Evolutionary conservation across 2,329 filamentous ascomycete species (phyloP), one percentile per base, ranked within the genome.

Genomic region (Microascus cirrosus): DNA sequence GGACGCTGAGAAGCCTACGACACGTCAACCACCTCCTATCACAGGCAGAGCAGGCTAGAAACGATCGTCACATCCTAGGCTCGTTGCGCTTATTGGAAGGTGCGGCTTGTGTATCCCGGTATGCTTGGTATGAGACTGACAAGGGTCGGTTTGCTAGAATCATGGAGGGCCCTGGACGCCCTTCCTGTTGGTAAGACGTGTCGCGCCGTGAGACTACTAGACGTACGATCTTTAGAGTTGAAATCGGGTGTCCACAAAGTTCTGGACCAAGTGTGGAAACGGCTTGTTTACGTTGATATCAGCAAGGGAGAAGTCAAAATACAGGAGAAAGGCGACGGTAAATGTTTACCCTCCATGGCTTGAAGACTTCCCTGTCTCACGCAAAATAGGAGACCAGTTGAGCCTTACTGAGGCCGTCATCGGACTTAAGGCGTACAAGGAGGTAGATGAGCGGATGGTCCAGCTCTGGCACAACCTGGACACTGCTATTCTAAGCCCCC

Each of bases 251-350:
- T 94, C 24, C 80, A 84, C 59, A 81, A 86, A 48, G 81, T 82
- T 10, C 79, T 94, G 45, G 80, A 82, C 51, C 76, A 77, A 58
- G 79, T 85, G n/a, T 96, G 91, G 90, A 80, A 81, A 59, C 74
- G 78, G 0, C 74, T 93, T 51, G 74, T 95, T 13, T 71, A 76
- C 1, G 71, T 91, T 20, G 82, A 93, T 65, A 69, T 75, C 1
- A 74, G 80, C 24, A 70, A 74, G 10, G 73, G 75, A 10, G 77
- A 71, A 53, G 71, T 94, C 8, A 77, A 5, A 32, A 57, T 57
- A 50, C 45, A 53, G 22, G 45, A 57, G 28, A n/a, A 52, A 10
- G 28, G 15, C 5, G 55, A 52, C 32, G 55, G 55, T 57, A 39
- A 15, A 48, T 35, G 39, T 12, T 18, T 20, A 18, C 6, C 20